Evolutionary conservation across 352 stramenopile species (phyloP).

Genomic region (Phytopythium litorale): DNA sequence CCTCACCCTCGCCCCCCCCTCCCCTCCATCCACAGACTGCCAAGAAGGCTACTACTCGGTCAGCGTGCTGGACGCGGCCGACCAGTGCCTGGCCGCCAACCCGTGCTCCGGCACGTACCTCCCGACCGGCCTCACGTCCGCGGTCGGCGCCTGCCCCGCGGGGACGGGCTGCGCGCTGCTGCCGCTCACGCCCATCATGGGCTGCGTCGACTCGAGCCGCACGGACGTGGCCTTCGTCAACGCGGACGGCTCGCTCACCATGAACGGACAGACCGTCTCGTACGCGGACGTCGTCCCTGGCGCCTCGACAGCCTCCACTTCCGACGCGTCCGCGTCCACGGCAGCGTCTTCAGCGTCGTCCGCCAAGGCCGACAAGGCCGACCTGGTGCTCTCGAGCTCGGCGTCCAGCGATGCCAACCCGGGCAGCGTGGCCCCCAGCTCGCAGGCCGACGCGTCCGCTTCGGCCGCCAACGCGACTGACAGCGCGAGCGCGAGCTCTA

Average conservation of each 20-base stretch:
- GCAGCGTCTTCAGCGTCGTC: constrained; percentile 7
- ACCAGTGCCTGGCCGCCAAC: constrained; percentile 45
- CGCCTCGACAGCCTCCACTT: neutral
- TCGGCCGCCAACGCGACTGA: constrained; percentile 11
- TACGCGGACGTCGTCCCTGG: constrained; percentile 10
- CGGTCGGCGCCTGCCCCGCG: constrained; percentile 51
- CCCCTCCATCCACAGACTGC: constrained; percentile 26
- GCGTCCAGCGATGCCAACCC: constrained; percentile 1
- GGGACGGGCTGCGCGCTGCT: constrained; percentile 56
- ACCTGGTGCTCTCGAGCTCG: neutral
- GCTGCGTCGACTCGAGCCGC: constrained; percentile 45
- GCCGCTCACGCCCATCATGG: constrained; percentile 62
- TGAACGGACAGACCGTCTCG: constrained; percentile 33
- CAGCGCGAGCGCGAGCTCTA: constrained; percentile 2
- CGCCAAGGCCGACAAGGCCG: constrained; percentile 1
- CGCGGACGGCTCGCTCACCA: constrained; percentile 53
- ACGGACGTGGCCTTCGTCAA: constrained; percentile 69
- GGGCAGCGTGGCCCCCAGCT: constrained; percentile 8
- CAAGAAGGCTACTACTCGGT: constrained; percentile 43
- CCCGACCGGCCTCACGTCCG: constrained; percentile 30
- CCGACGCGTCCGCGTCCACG: neutral
- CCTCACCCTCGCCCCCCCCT: neutral
- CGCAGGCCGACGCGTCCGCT: constrained; percentile 2
- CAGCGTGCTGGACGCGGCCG: constrained; percentile 56
- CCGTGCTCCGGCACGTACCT: constrained; percentile 69